Base-by-base conservation (phyloP, 768 basidiomycete species). In the Termitomyces sp. region DNA sequence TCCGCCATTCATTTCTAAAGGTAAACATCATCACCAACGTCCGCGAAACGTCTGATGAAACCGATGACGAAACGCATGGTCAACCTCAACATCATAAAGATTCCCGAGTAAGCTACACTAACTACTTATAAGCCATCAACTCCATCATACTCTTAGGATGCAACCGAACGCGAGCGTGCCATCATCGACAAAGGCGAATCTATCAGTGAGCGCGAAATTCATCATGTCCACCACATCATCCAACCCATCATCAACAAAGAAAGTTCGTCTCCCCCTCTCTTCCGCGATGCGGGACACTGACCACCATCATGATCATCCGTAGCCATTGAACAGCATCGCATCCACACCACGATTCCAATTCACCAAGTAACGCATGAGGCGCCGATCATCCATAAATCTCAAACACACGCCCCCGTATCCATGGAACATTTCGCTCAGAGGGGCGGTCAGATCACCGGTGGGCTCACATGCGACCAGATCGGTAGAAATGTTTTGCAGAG, bases 191-290 rank as follows among this genome's bases (percentile, higher is more conserved):
- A 72, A 55, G 75, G 73, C 4, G 69, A 59, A n/a, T 65, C 58
- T 0, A 60, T 75, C 18, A 70, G 67, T 3, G 74, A 75, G 55
- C 62, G 66, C 8, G 58, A 69, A 18, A 71, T 75, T 35, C 74
- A 75, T 47, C 75, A 77, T 57, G 66, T 74, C 32, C 72, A 75
- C 48, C 74, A 77, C 35, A 63, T 75, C 32, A 70, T 75, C 18
- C 74, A 77, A 55, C 74, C 74, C 18, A 63, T 77, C 26, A 72
- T 76, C 46, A 67, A 75, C 64, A 74, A 75, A 73, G 70, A 75
- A 53, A 72, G 75, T 75, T 65, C 7, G 5, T 13, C 4, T 32
- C 4, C 3, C 30, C 41, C n/a, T 13, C 12, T 43, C 8, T 12
- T 33, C 14, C 43, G 33, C n/a, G 49, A 23, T 33, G 6, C 9